A percentile compares a stretch with the other conserved stretches of the same genome.
These are phyloP conservation scores for Chrysoporthe cubensis DNA, from an alignment of 2,329 filamentous ascomycete genomes.

Conservation along the genomic window DNA sequence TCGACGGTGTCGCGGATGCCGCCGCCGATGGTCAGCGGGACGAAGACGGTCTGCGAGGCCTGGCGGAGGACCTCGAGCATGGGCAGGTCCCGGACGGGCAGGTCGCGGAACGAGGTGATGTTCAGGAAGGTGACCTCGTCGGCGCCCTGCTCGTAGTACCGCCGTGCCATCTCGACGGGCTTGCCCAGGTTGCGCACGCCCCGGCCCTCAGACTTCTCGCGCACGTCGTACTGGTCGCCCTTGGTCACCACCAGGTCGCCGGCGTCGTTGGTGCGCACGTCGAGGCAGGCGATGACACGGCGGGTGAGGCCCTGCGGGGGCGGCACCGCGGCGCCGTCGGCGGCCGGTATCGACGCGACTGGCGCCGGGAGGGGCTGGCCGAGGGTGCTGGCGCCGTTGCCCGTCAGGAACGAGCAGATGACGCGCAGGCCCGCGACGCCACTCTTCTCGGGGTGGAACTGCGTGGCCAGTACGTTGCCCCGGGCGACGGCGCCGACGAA, in stretches of 20 bases:
- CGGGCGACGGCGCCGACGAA: conserved; percentile 90
- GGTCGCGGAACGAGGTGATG: conserved; percentile 97
- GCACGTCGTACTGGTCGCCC: conserved; percentile 97
- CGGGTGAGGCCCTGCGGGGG: conserved; percentile 74
- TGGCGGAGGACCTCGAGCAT: conserved; percentile 93
- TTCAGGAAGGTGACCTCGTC: conserved; percentile 98
- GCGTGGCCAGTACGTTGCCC: conserved; percentile 85
- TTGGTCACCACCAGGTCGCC: conserved; percentile 98
- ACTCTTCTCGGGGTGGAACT: conserved; percentile 98
- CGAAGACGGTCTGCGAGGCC: conserved; percentile 90
- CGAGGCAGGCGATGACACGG: conserved; percentile 91
- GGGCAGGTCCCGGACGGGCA: conserved; percentile 85
- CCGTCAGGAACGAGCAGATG: conserved; percentile 83
- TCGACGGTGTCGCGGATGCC: conserved; percentile 94
- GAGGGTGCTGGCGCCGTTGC: conserved; percentile 61
- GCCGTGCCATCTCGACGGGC: conserved; percentile 89
- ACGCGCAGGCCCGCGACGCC: conserved; percentile 85
- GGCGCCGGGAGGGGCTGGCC: conserved; percentile 36
- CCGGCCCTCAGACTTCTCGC: conserved; percentile 73
- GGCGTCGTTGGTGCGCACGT: conserved; percentile 91
- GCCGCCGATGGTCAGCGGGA: conserved; percentile 92
- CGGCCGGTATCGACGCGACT: conserved; percentile 23
- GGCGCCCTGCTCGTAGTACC: conserved; percentile 94
- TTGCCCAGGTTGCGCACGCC: conserved; percentile 90
- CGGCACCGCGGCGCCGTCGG: neutral